Percentiles rank a stretch among this genome's conserved stretches.
These are phyloP conservation scores for Alternaria arborescens DNA, from an alignment of 2,329 filamentous ascomycete species.

Conservation along the genomic window DNA sequence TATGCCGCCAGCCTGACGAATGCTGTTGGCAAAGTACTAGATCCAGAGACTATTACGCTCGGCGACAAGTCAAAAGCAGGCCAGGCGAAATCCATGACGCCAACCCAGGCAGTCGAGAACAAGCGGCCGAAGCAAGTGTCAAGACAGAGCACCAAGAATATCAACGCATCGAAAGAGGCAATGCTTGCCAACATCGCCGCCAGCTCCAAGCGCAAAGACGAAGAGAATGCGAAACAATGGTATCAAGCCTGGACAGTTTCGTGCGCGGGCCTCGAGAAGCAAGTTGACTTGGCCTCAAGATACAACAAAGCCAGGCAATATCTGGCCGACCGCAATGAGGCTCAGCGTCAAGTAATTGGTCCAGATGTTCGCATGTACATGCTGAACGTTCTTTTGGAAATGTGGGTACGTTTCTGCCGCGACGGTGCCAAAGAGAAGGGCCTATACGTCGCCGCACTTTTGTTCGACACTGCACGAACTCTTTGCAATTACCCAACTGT, in stretches of 20 bases:
- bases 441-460: conserved; percentile 43
- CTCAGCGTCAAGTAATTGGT: conserved; percentile 52
- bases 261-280: conserved; percentile 59
- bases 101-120: conserved; percentile 24
- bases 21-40: conserved; percentile 25
- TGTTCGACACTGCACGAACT: conserved; percentile 42
- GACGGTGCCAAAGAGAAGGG: conserved; percentile 39
- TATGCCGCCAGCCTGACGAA: conserved; percentile 28
- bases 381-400: conserved; percentile 58
- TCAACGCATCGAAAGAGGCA: conserved; percentile 53
- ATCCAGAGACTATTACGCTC: conserved; percentile 38
- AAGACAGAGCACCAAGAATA: conserved; percentile 39
- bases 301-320: conserved; percentile 62
- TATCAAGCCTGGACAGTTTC: conserved; percentile 57
- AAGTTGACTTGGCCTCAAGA: conserved; percentile 53
- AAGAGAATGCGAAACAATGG: conserved; percentile 51
- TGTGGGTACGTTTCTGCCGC: conserved; percentile 56
- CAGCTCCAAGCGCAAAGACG: conserved; percentile 54
- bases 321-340: conserved; percentile 53
- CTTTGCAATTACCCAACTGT: conserved; percentile 40
- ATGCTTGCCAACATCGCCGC: conserved; percentile 56
- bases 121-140: conserved; percentile 32
- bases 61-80: conserved; percentile 31
- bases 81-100: conserved; percentile 15
- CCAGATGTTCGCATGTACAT: conserved; percentile 60